Base-by-base conservation (phyloP, 768 basidiomycete species). In the Gelatoporia subvermispora region DNA sequence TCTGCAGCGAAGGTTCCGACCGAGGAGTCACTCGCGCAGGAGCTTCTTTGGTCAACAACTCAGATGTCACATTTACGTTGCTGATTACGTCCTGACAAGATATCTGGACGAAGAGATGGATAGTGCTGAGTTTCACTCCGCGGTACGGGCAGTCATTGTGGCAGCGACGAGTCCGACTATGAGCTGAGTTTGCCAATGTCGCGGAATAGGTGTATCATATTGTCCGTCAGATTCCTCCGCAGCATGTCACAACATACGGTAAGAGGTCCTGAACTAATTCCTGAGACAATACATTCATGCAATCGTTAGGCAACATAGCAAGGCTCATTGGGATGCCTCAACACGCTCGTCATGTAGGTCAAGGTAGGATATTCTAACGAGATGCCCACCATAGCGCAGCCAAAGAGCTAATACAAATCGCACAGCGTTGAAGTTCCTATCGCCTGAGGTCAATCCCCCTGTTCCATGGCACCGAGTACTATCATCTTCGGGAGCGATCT, bases 391-490 rank as follows among this genome's bases (percentile, higher is more conserved):
- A 7, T 17, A 39, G n/a, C 13, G 8, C 17, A 8, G 9, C 16
- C 17, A 18, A n/a, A 9, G 17, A 18, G 16, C 8, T 40, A 40
- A 7, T 43, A 16, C n/a, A 8, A 22, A 8, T 22, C 18, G 11
- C n/a, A 24, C 51, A 92, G 88, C 89, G n/a, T 73, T 93, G 42
- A 91, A 91, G 59, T 85, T 82, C 55, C 65, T 91, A 3, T 76
- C 79, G 0, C 74, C 79, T 0, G 72, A 75, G 18, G 71, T 74
- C 1, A 71, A 72, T 21, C 83, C 84, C 0, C 81, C 84, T 7
- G 78, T 92, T 1, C 90, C 89, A 0, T 93, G 89, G 89, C 76
- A 91, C 52, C 79, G 89, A 24, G 87, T 92, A 3, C 71, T 92
- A 13, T 75, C 79, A 3, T 73, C 87, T 0, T 74, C 82, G 0